Evolutionary conservation across 345 rosid species (phyloP), one percentile per base, ranked within the genome.

Genomic region (Eucalyptus coolabah): DNA sequence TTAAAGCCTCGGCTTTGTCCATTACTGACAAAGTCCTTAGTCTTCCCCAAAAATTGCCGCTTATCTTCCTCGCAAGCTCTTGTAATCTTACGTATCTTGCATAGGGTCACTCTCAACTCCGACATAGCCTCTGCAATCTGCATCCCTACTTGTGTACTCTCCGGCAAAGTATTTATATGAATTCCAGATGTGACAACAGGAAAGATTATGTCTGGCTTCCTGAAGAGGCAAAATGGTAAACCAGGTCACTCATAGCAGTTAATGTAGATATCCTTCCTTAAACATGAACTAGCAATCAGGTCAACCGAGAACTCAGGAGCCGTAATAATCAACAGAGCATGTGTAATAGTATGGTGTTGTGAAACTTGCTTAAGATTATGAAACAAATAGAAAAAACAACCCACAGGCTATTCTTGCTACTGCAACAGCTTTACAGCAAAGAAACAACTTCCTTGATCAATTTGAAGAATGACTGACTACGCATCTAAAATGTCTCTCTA

Each of bases 161-260:
- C 86, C 3, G 88, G 63, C 69, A 89, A 53, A 23, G 67, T 12
- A 28, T 23, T 59, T 42, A 10, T 47, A 47, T 81, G 91, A 45
- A 63, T 80, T 5, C 59, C 90, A 4, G 87, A 65, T 5, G 45
- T 8, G 1, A 18, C 85, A 32, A 92, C 93, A 3, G 93, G 95
- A 87, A 95, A 95, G 88, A 92, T 90, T n/a, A 95, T 90, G 19
- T 89, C 91, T 2, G 95, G 94, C 59, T 86, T 86, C 94, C 96
- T 94, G 90, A 60, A 90, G 30, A 80, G 82, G 45, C 45, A 72
- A 72, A 72, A 37, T 34, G 45, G 45, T 37, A 37, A 72, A 37
- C 82, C 82, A 72, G 82, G 45, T 72, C 45, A 72, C 45, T 8
- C 13, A 11, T 32, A 14, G 49, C 24, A 26, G 65, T 19, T 88